Conservation (phyloP, 495 filamentous ascomycete genomes). For the Hypoxylon intermedium region DNA sequence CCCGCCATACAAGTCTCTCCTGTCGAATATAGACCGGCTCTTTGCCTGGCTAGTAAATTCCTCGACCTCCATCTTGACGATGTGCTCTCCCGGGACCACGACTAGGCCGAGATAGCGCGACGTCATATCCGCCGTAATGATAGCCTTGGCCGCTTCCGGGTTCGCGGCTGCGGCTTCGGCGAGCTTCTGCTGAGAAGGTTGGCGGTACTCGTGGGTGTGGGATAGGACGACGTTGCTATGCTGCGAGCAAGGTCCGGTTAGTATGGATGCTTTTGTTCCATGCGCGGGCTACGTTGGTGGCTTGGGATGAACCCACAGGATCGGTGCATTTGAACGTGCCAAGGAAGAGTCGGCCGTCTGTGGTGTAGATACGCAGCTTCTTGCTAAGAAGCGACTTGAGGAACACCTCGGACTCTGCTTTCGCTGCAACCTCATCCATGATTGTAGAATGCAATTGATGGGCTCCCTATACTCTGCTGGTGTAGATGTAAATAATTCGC, state of each 20-base stretch:
- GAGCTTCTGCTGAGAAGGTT: constrained; percentile 62
- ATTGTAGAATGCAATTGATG: background rate
- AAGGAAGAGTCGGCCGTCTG: constrained; percentile 86
- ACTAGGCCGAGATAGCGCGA: constrained; percentile 88
- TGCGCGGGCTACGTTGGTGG: background rate
- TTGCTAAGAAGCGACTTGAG: constrained; percentile 66
- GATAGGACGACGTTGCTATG: constrained; percentile 81
- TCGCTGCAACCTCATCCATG: constrained; percentile 32
- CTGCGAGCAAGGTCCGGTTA: constrained; percentile 30
- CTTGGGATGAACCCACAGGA: constrained; percentile 62
- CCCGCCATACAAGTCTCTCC: constrained; percentile 27
- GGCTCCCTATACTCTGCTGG: too few relatives aligned
- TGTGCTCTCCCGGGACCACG: constrained; percentile 85
- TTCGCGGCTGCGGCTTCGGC: constrained; percentile 53
- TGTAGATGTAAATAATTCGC: too few relatives aligned
- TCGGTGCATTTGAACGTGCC: constrained; percentile 95
- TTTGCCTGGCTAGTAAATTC: constrained; percentile 63
- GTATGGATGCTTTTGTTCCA: background rate
- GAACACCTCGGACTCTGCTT: constrained; percentile 49
- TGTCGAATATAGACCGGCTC: constrained; percentile 31
- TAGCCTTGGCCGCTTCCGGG: constrained; percentile 42
- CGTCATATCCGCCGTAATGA: constrained; percentile 72
- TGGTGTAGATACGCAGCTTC: constrained; percentile 78
- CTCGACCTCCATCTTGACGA: constrained; percentile 88
- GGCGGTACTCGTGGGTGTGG: constrained; percentile 85